Evolutionary conservation across 139 green algal genomes (phyloP), one percentile per base, ranked within the genome.

Genomic region (Deuterostichococcus epilithicus): DNA sequence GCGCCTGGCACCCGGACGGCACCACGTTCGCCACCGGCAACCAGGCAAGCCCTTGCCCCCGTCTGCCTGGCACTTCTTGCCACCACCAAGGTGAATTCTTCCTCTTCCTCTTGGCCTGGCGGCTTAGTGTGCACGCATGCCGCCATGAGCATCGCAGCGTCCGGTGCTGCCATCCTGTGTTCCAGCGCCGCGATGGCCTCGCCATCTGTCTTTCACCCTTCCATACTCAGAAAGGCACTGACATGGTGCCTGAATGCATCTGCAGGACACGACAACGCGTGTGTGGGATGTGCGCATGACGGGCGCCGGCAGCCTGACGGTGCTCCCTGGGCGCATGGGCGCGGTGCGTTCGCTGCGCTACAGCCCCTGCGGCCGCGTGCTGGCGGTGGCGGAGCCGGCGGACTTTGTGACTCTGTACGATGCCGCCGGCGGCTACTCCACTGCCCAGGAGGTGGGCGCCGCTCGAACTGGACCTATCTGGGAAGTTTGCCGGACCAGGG

Each of bases 371-470:
- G 94, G 94, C 34, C 32, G 76, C 2, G 92, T 91, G 77, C 84
- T 98, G 70, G 92, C 92, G 1, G 88, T 90, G 34, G 86, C 90
- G 1, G 95, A 98, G 83, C 91, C 95, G 0, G 92, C 92, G 0
- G 95, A 98, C 85, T 98, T 97, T 77, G 91, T 98, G 38, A 94
- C 95, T 58, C 42, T 98, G 15, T 96, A 93, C 70, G 93, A 97
- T 73, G 86, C 90, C 28, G 58, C 47, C 22, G 39, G 32, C 35
- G 37, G 22, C 65, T 78, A 67, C 4, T 23, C 68, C 3, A 73
- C 8, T 8, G 42, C 42, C 10, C 42, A 52, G 42, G 42, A 52
- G 42, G 42, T 52, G 42, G 13, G 42, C 10, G 8, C 10, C 13
- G 10, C 42, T 52, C 10, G 42, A 52, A 23, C 10, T 52, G 42